phyloP scores from a whole-genome alignment of 2,329 filamentous ascomycete species.

The Mycosphaerelloides madeirae region DNA sequence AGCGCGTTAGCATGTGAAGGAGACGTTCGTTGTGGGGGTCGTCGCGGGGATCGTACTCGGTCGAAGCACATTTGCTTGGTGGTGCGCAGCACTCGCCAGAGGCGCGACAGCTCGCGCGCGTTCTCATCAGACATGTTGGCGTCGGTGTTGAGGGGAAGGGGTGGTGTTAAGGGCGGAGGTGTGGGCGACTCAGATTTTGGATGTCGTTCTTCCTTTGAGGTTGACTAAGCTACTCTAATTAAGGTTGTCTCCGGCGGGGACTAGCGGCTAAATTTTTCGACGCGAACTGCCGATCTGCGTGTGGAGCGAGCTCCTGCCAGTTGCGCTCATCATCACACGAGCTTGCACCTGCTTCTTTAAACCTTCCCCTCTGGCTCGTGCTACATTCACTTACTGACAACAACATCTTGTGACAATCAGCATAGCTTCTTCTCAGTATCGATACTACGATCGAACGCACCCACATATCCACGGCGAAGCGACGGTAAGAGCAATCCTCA shows the following conservation, averaged over 20 bases:
- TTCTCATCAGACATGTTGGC: constrained; percentile 26
- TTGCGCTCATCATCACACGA: no score
- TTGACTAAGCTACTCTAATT: background rate
- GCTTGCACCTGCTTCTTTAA: no score
- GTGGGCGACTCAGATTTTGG: background rate
- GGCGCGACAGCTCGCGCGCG: constrained; percentile 47
- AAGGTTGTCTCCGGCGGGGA: no score
- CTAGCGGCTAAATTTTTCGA: no score
- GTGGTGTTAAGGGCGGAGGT: background rate
- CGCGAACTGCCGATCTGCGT: no score
- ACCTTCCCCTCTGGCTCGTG: no score
- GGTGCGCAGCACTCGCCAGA: constrained; percentile 93
- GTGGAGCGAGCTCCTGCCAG: no score
- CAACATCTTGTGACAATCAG: constrained; percentile 1
- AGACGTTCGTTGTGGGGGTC: background rate
- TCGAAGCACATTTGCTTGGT: constrained; percentile 93
- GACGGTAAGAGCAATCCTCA: no score
- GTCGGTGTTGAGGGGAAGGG: background rate
- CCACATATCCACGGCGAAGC: no score
- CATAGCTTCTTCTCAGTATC: background rate
- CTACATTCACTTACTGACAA: background rate
- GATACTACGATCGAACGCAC: no score
- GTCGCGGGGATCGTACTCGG: constrained; percentile 53
- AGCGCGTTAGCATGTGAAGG: constrained; percentile 15
- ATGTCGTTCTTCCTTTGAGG: background rate